These are phyloP conservation scores for Casuarina equisetifolia DNA, from an alignment of 306 rosid species.

Conservation along the genomic window DNA sequence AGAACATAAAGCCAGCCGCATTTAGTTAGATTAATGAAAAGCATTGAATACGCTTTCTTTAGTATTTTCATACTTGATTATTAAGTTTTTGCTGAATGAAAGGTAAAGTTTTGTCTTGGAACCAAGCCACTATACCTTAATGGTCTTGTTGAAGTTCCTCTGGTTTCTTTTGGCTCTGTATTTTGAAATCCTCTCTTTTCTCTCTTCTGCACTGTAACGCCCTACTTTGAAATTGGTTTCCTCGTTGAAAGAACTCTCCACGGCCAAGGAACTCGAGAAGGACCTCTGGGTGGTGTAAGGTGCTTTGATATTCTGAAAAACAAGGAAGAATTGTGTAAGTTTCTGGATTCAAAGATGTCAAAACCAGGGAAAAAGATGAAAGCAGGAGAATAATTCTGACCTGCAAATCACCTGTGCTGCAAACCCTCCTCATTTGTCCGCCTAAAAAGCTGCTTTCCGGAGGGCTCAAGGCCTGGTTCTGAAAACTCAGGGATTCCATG, in stretches of 20 bases:
- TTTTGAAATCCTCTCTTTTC: slow-evolving; percentile 79
- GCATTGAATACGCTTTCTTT: not conserved
- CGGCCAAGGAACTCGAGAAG: slow-evolving; percentile 30
- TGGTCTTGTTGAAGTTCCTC: slow-evolving; percentile 95
- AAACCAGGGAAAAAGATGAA: not conserved
- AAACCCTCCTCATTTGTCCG: slow-evolving; percentile 59
- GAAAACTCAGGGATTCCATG: slow-evolving; percentile 45
- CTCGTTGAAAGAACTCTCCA: slow-evolving; percentile 49
- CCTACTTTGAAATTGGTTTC: slow-evolving; percentile 70
- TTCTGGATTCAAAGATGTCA: no score
- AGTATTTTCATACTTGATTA: not conserved
- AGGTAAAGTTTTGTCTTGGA: not conserved
- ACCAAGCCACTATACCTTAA: slow-evolving; percentile 52
- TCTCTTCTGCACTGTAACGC: slow-evolving; percentile 79
- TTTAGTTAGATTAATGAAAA: slow-evolving; percentile 11
- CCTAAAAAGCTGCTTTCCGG: slow-evolving; percentile 22
- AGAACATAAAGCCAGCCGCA: slow-evolving; percentile 21
- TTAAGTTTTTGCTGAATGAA: not conserved
- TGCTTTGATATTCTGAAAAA: slow-evolving; percentile 42
- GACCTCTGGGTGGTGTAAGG: slow-evolving; percentile 36
- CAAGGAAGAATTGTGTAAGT: not conserved
- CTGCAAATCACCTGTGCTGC: slow-evolving; percentile 83
- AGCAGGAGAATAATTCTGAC: slow-evolving; percentile 24
- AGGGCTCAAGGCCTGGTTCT: slow-evolving; percentile 11
- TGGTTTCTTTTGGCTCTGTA: slow-evolving; percentile 89